These are phyloP conservation scores for Sherardia arvensis DNA, from an alignment of 257 asterid species.

Conservation along the genomic window DNA sequence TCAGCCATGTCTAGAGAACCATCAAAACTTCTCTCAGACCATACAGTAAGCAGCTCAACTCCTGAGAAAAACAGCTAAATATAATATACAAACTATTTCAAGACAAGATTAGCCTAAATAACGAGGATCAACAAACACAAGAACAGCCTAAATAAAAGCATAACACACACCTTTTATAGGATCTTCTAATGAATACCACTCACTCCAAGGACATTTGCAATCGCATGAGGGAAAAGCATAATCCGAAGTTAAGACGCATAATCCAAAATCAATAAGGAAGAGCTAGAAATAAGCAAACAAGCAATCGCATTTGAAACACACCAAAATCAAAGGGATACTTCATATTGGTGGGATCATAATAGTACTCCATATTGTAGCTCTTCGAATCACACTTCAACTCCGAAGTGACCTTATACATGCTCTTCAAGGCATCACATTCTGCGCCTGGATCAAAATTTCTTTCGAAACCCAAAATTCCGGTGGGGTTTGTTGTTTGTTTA, in stretches of 20 bases:
- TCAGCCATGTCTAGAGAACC: conserved; percentile 91
- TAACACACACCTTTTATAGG: conserved; percentile 58
- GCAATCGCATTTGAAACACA: too few relatives aligned
- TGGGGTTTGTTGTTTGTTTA: too few relatives aligned
- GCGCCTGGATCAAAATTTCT: too few relatives aligned
- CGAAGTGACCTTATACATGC: conserved; percentile 64
- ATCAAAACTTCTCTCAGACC: conserved; percentile 64
- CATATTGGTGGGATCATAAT: conserved; percentile 40
- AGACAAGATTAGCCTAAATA: background rate
- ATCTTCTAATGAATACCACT: conserved; percentile 93
- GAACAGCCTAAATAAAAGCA: background rate
- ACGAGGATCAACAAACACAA: background rate
- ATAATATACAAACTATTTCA: conserved; percentile 1
- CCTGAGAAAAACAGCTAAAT: conserved; percentile 37
- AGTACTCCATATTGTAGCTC: conserved; percentile 84
- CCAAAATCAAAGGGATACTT: conserved; percentile 6
- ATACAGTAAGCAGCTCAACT: conserved; percentile 53
- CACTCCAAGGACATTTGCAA: conserved; percentile 91
- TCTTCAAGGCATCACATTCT: conserved; percentile 36
- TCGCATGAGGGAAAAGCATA: conserved; percentile 1
- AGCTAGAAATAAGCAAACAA: too few relatives aligned
- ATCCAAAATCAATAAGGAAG: too few relatives aligned
- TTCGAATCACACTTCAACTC: too few relatives aligned
- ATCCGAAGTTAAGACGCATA: conserved; percentile 2
- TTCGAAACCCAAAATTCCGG: too few relatives aligned